Conservation (phyloP, 768 basidiomycete species). For the Phaeolepiota aurea region DNA sequence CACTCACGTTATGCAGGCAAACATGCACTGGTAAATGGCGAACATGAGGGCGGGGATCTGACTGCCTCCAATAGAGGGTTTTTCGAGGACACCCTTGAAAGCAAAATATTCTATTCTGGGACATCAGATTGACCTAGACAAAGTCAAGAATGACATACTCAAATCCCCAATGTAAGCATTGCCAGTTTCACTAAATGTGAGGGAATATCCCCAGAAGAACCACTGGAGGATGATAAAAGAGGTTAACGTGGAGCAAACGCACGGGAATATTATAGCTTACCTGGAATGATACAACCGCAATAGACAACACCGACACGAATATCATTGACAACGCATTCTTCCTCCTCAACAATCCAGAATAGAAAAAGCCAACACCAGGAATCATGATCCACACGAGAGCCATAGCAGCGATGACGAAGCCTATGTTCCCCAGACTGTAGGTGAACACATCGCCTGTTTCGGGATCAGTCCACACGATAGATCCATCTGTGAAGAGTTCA, state of each 20-base stretch:
- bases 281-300: constrained; percentile 81
- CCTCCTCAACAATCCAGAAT: constrained; percentile 82
- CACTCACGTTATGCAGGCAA: constrained; percentile 77
- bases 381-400: constrained; percentile 85
- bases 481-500: constrained; percentile 22
- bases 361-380: constrained; percentile 81
- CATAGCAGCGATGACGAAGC: constrained; percentile 57
- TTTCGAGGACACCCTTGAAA: constrained; percentile 66
- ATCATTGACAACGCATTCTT: constrained; percentile 95
- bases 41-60: constrained; percentile 71
- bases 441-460: constrained; percentile 19
- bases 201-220: constrained; percentile 97
- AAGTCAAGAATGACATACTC: constrained; percentile 30
- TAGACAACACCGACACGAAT: constrained; percentile 64
- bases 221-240: constrained; percentile 42
- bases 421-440: constrained; percentile 44
- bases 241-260: not conserved
- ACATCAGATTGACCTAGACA: constrained; percentile 4
- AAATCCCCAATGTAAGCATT: constrained; percentile 80
- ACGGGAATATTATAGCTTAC: constrained; percentile 30
- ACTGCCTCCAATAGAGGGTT: constrained; percentile 65
- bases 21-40: constrained; percentile 85
- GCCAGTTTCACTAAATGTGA: constrained; percentile 80
- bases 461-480: constrained; percentile 20
- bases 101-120: constrained; percentile 62